phyloP scores from a whole-genome alignment of 345 rosid genomes.

The Salix brachista region DNA sequence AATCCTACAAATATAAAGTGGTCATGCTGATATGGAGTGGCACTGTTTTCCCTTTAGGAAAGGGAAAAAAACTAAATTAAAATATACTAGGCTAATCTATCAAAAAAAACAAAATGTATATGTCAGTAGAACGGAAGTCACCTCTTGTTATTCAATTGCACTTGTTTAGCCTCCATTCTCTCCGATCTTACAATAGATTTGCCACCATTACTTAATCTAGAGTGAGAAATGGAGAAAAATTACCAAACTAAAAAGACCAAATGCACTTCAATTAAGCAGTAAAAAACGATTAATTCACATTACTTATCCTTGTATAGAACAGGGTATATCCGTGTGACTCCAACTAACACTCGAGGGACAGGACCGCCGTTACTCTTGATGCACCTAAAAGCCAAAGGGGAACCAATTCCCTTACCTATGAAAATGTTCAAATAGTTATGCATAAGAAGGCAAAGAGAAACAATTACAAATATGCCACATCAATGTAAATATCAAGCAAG shows the following conservation, averaged over 20 bases:
- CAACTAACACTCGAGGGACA: conserved; percentile 74
- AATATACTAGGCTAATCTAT: not conserved
- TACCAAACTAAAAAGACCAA: conserved; percentile 10
- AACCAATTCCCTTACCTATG: conserved; percentile 60
- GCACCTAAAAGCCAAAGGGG: conserved; percentile 84
- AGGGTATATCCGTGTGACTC: conserved; percentile 85
- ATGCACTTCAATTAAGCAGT: conserved; percentile 9
- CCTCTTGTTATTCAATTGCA: conserved; percentile 51
- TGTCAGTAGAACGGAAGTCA: conserved; percentile 9
- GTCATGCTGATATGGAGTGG: not conserved
- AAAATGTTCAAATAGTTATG: conserved; percentile 22
- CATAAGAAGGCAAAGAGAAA: conserved; percentile 11
- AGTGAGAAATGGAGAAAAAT: not conserved
- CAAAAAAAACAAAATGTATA: not conserved
- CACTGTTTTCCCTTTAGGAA: not conserved
- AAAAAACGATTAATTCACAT: conserved; percentile 12
- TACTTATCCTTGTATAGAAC: conserved; percentile 89
- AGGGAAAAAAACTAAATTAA: not conserved
- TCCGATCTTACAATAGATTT: conserved; percentile 81
- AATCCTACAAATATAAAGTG: not conserved
- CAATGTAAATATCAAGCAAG: conserved; percentile 8
- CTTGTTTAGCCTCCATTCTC: conserved; percentile 61
- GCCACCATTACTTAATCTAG: conserved; percentile 55
- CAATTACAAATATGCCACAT: conserved; percentile 12
- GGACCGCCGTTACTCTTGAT: conserved; percentile 84